Percentiles rank a stretch among this genome's conserved stretches.
Conservation (phyloP, 2,329 filamentous ascomycete genomes). For the Nothomitra cinnamomea region DNA sequence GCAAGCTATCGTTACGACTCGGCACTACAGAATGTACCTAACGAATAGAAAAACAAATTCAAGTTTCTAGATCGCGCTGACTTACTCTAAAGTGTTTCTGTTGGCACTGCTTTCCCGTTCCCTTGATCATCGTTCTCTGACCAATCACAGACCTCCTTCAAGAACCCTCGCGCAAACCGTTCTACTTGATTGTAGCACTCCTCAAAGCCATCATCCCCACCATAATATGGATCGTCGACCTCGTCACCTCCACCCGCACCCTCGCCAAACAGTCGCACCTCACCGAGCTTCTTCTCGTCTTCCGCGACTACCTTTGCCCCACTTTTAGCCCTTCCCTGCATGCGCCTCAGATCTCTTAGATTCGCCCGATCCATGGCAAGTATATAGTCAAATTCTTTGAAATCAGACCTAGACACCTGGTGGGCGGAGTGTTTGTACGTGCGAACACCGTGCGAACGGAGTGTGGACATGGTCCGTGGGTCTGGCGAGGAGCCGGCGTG, state of each 20-base stretch:
- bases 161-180: conserved; percentile 59
- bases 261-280: conserved; percentile 71
- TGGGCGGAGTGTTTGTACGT: conserved; percentile 64
- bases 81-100: not conserved
- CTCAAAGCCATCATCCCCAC: conserved; percentile 64
- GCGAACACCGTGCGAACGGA: conserved; percentile 56
- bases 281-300: conserved; percentile 24
- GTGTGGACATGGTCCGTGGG: conserved; percentile 63
- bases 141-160: conserved; percentile 23
- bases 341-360: conserved; percentile 48
- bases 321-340: conserved; percentile 24
- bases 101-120: not conserved
- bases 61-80: too few relatives aligned
- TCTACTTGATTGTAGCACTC: conserved; percentile 72
- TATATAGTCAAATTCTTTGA: conserved; percentile 77
- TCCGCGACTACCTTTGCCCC: conserved; percentile 6
- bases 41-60: not conserved
- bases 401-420: conserved; percentile 56
- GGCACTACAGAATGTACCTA: too few relatives aligned
- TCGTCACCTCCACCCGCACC: conserved; percentile 44
- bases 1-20: too few relatives aligned
- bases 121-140: not conserved
- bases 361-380: conserved; percentile 89
- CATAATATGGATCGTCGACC: conserved; percentile 84
- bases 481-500: conserved; percentile 66